A percentile compares a stretch with the other conserved stretches of the same genome.
Conservation (phyloP, 257 asterid genomes). For the Asclepias syriaca region DNA sequence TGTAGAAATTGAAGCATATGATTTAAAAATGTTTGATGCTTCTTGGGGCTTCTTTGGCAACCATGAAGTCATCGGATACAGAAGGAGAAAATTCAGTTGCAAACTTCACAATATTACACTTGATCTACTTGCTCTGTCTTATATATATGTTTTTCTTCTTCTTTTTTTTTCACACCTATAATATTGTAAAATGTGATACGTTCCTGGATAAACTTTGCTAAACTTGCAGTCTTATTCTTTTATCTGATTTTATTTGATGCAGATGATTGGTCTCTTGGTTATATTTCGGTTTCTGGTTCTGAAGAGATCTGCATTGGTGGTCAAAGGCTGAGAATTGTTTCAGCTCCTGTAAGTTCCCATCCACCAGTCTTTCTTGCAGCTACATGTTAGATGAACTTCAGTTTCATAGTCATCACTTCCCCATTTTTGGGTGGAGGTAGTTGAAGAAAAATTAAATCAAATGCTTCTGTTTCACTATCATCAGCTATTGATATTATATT, state of each 20-base stretch:
- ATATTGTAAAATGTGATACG: background rate
- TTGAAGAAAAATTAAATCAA: background rate
- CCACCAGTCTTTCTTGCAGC: conserved; percentile 1
- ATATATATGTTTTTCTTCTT: background rate
- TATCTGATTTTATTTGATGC: conserved; percentile 23
- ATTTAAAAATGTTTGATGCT: background rate
- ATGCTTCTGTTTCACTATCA: background rate
- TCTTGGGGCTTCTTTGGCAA: too few relatives aligned
- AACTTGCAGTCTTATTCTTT: conserved; percentile 8
- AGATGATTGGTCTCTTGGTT: conserved; percentile 83
- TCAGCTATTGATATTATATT: background rate
- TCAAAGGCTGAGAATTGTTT: conserved; percentile 60
- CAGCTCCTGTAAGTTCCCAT: conserved; percentile 63
- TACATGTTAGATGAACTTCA: background rate
- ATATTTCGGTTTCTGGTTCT: conserved; percentile 58
- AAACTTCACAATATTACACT: background rate
- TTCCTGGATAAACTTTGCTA: background rate
- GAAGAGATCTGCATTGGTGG: conserved; percentile 87
- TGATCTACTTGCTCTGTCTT: background rate
- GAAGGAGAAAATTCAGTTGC: background rate
- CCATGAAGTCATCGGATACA: background rate
- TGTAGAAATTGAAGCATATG: background rate
- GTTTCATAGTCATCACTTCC: background rate
- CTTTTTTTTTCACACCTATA: background rate
- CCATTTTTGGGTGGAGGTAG: background rate